Evolutionary conservation across 345 rosid species (phyloP).

Genomic region (Adansonia digitata): DNA sequence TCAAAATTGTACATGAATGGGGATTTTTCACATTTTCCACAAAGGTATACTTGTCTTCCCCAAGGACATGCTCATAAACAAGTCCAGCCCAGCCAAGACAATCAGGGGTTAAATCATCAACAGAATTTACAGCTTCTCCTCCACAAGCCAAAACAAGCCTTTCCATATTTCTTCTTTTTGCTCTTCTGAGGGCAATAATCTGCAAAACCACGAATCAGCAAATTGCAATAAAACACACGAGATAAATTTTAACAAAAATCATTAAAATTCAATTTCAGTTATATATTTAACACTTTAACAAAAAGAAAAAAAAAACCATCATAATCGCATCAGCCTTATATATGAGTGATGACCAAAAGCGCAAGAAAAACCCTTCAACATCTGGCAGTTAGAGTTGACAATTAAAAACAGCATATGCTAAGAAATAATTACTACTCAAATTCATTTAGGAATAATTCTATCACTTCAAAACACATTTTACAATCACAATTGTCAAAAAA

Average conservation of each 20-base stretch:
- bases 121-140: constrained; percentile 90
- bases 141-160: constrained; percentile 93
- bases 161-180: constrained; percentile 99
- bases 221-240: background rate
- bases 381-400: background rate
- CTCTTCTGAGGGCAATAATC: constrained; percentile 97
- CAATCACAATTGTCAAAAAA: background rate
- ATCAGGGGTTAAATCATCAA: constrained; percentile 77
- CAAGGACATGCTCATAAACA: constrained; percentile 87
- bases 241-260: background rate
- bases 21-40: constrained; percentile 96
- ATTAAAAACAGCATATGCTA: background rate
- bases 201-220: constrained; percentile 24
- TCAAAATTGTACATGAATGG: constrained; percentile 81
- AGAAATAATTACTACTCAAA: background rate
- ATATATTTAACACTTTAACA: background rate
- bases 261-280: constrained; percentile 3
- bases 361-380: background rate
- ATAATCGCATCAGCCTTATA: background rate
- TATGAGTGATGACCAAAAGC: background rate
- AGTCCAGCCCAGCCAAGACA: constrained; percentile 99
- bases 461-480: background rate
- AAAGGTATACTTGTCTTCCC: constrained; percentile 95
- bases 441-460: background rate
- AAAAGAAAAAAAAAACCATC: background rate